Conservation (phyloP, 768 basidiomycete species). For the Boletus sp. region DNA sequence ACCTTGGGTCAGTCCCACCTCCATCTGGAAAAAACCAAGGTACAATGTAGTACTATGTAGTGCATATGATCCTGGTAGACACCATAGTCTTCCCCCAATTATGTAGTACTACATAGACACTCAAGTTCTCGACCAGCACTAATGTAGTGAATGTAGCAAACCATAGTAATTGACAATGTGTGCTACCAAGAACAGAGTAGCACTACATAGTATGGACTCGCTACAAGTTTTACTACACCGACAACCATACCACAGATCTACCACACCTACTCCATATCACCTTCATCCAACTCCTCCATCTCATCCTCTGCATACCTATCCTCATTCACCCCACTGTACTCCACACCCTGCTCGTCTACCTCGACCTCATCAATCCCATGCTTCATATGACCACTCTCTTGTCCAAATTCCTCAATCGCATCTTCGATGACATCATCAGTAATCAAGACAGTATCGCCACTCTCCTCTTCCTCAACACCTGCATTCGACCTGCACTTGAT, state of each 20-base stretch:
- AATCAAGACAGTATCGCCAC: not conserved
- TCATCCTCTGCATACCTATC: not conserved
- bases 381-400: no score
- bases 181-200: not conserved
- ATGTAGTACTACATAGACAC: not conserved
- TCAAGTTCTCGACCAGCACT: not conserved
- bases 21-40: not conserved
- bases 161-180: not conserved
- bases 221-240: not conserved
- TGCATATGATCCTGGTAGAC: not conserved
- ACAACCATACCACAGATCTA: not conserved
- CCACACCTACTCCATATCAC: not conserved
- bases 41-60: not conserved
- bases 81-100: not conserved
- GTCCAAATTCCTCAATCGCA: not conserved
- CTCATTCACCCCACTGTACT: not conserved
- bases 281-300: not conserved
- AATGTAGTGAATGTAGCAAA: not conserved
- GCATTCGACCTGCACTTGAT: not conserved
- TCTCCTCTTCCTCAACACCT: not conserved
- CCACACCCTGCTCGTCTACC: no score
- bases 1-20: no score
- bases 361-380: no score
- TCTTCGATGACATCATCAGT: not conserved
- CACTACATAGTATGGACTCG: not conserved